Percentiles rank a stretch among this genome's conserved stretches.
phyloP scores from a whole-genome alignment of 2,329 filamentous ascomycete genomes.

The Sporothrix variecibatus region DNA sequence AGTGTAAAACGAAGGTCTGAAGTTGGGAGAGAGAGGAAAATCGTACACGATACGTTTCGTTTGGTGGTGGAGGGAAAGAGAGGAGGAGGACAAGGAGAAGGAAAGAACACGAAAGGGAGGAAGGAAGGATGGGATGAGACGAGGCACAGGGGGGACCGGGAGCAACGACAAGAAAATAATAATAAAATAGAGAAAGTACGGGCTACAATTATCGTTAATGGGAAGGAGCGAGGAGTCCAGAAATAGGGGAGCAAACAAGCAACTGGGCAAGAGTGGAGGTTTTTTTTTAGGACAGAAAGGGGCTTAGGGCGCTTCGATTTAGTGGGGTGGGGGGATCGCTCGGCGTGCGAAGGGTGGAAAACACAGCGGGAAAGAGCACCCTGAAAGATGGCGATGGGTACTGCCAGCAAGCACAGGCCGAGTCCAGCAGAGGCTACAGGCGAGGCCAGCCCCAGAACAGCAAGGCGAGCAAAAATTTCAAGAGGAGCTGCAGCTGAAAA shows the following conservation, averaged over 20 bases:
- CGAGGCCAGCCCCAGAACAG: background rate
- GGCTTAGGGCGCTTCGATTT: conserved; percentile 22
- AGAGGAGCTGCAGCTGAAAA: conserved; percentile 1
- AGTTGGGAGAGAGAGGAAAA: conserved; percentile 11
- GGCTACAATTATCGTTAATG: conserved; percentile 11
- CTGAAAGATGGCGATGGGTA: background rate
- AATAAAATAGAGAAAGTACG: conserved; percentile 9
- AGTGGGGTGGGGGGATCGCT: conserved; percentile 19
- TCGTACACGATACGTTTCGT: conserved; percentile 14
- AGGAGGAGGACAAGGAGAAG: background rate
- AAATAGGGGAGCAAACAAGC: conserved; percentile 23
- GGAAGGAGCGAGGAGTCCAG: background rate
- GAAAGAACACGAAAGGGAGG: conserved; percentile 4
- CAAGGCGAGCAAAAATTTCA: background rate
- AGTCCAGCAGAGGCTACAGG: background rate
- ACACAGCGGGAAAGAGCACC: background rate
- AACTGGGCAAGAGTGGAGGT: conserved; percentile 19
- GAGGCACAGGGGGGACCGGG: conserved; percentile 15
- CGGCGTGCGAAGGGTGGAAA: conserved; percentile 3
- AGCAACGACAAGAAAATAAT: conserved; percentile 3
- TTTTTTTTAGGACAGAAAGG: conserved; percentile 15
- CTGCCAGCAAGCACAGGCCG: background rate
- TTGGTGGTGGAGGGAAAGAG: conserved; percentile 10
- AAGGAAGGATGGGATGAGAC: conserved; percentile 13
- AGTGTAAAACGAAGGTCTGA: conserved; percentile 14